phyloP scores from a whole-genome alignment of 208 protist genomes.

The Acanthamoeba triangularis region DNA sequence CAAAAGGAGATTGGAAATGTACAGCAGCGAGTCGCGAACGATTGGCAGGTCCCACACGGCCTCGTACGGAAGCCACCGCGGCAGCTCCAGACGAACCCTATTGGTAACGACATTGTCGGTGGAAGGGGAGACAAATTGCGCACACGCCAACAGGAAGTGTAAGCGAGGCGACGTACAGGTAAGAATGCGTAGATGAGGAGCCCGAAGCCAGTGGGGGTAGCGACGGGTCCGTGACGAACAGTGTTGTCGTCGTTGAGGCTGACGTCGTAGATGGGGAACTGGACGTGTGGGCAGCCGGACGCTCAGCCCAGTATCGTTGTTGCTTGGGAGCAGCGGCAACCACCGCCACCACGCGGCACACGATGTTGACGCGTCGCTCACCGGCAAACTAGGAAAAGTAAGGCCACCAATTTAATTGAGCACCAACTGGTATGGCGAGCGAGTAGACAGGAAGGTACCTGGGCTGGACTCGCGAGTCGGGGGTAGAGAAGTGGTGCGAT shows the following conservation, averaged over 20 bases:
- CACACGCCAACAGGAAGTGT: neutral
- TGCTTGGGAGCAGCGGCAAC: neutral
- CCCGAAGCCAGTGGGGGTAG: neutral
- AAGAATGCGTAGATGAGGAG: neutral
- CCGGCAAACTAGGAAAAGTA: neutral
- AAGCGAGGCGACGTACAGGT: neutral
- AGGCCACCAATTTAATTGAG: neutral
- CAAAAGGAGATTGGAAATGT: conserved; percentile 45
- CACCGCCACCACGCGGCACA: neutral
- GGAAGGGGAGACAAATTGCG: too few species aligned
- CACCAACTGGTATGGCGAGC: too few species aligned
- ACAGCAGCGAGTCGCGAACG: neutral
- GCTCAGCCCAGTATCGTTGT: neutral
- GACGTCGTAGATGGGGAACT: neutral
- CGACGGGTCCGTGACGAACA: conserved; percentile 12
- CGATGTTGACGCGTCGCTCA: conserved; percentile 12
- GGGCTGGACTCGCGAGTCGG: neutral
- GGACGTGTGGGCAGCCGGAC: neutral
- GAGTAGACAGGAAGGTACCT: neutral
- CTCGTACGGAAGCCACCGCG: neutral
- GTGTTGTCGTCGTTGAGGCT: neutral
- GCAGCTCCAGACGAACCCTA: neutral
- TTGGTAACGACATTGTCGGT: too few species aligned
- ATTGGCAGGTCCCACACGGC: neutral
- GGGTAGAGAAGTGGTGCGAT: neutral